phyloP scores from a whole-genome alignment of 306 rosid genomes.

The Inga leiocalycina region DNA sequence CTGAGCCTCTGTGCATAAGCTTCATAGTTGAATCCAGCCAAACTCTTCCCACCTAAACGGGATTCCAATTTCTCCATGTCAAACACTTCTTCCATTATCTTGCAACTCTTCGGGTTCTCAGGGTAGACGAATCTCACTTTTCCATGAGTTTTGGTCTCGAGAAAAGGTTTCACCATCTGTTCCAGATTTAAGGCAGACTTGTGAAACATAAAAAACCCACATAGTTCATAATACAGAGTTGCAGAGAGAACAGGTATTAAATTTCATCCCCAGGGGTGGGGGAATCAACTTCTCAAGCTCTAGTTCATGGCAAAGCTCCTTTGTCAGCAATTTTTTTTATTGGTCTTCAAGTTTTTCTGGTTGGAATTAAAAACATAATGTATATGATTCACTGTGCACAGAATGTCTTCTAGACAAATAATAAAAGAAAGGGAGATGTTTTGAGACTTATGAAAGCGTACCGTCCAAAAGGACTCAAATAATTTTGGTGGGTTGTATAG shows the following conservation, averaged over 20 bases:
- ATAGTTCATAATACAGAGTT: slow-evolving; percentile 1
- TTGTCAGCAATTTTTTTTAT: background rate
- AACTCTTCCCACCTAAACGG: slow-evolving; percentile 64
- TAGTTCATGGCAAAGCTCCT: background rate
- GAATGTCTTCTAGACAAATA: background rate
- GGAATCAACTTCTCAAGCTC: background rate
- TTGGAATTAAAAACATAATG: background rate
- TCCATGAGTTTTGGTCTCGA: slow-evolving; percentile 66
- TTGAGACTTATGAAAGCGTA: slow-evolving; percentile 36
- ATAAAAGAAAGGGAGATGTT: slow-evolving; percentile 16
- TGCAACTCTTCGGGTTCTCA: slow-evolving; percentile 55
- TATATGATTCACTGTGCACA: background rate
- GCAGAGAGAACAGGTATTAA: slow-evolving; percentile 10
- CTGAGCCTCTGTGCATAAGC: slow-evolving; percentile 58
- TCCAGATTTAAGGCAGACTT: slow-evolving; percentile 7
- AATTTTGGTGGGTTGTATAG: slow-evolving; percentile 84
- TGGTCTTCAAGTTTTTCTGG: background rate
- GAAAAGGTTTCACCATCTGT: slow-evolving; percentile 82
- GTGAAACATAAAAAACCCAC: background rate
- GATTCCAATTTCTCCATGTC: slow-evolving; percentile 62
- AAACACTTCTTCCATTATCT: slow-evolving; percentile 67
- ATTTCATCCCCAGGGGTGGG: background rate
- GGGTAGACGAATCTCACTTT: slow-evolving; percentile 77
- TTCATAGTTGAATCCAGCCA: slow-evolving; percentile 48
- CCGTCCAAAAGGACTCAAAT: slow-evolving; percentile 89